Percentiles rank a stretch among this genome's conserved stretches.
These are phyloP conservation scores for Fraxinus latifolia DNA, from an alignment of 305 asterid genomes.

Conservation along the genomic window DNA sequence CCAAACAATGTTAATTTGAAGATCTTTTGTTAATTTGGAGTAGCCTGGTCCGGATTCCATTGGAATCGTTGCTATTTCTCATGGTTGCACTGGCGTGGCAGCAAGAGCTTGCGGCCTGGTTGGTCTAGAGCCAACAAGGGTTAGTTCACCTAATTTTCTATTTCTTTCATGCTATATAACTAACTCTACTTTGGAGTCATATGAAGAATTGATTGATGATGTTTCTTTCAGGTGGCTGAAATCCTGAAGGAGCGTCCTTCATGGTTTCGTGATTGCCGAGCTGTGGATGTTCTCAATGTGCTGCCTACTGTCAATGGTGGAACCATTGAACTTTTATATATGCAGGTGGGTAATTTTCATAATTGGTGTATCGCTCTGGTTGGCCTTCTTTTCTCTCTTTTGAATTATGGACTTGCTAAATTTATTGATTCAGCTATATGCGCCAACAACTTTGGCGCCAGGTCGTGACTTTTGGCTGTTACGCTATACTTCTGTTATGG, in stretches of 20 bases:
- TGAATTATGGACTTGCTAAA: neutral
- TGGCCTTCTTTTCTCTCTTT: neutral
- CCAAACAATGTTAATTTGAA: neutral
- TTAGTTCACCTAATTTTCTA: constrained; percentile 28
- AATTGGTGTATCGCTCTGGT: neutral
- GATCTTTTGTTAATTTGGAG: constrained; percentile 24
- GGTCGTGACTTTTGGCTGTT: constrained; percentile 93
- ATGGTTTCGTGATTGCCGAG: constrained; percentile 12
- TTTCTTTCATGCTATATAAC: neutral
- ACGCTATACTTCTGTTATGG: constrained; percentile 79
- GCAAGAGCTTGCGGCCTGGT: constrained; percentile 98
- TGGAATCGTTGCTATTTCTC: constrained; percentile 99
- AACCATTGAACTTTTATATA: constrained; percentile 85
- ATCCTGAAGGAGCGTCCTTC: constrained; percentile 51
- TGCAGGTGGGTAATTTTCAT: constrained; percentile 55
- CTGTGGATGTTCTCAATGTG: constrained; percentile 71
- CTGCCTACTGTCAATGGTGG: constrained; percentile 98
- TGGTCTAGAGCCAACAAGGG: constrained; percentile 96
- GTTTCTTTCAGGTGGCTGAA: constrained; percentile 72
- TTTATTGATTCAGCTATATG: constrained; percentile 50
- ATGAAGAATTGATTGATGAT: neutral
- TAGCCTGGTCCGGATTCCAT: constrained; percentile 99
- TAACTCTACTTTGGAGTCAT: neutral
- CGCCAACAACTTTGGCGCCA: constrained; percentile 93
- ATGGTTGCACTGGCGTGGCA: constrained; percentile 99